Base-by-base conservation (phyloP, 345 rosid species). In the Syzygium aromaticum region DNA sequence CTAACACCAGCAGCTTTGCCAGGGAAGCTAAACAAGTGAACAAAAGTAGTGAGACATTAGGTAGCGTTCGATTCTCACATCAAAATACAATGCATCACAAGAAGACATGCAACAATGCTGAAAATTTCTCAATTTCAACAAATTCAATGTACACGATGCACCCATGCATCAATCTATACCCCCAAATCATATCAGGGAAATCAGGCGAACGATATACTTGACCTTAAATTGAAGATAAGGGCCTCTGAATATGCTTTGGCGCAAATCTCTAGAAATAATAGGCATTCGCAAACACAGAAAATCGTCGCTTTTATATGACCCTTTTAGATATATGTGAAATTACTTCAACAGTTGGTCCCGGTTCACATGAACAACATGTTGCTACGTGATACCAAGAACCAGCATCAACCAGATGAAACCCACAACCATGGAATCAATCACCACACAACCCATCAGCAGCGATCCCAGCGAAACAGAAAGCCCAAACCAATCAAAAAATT, bases 1-100 rank as follows among this genome's bases (percentile, higher is more conserved):
- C 91, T 92, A 33, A 97, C 99, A 49, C 99, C 98, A 64, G 89
- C 90, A 73, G 99, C 96, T 91, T 95, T 95, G 0, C 99, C 97
- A 4, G 98, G 98, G 89, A 97, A 96, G 89, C 99, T 97, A 87
- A 15, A n/a, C 23, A 85, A 88, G 53, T 52, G 40, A 19, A 64
- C 53, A 89, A 46, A 40, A n/a, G 64, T 61, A 23, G 52, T 40
- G 85, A 57, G 40, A 40, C 38, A 86, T 33, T 38, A 73, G 49
- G 80, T 33, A 19, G 49, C 27, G 5, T 9, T 73, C 27, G 1
- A 33, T 25, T 73, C 49, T 38, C 38, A 73, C 23, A 33, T 38
- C 80, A 33, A 73, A 67, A 73, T 73, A 73, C 38, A 73, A 33
- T 17, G 49, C 80, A 73, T 73, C 33, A 19, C 80, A 73, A 73